These are phyloP conservation scores for Globisporangium orthogonon DNA, from an alignment of 352 stramenopile species.

Conservation along the genomic window DNA sequence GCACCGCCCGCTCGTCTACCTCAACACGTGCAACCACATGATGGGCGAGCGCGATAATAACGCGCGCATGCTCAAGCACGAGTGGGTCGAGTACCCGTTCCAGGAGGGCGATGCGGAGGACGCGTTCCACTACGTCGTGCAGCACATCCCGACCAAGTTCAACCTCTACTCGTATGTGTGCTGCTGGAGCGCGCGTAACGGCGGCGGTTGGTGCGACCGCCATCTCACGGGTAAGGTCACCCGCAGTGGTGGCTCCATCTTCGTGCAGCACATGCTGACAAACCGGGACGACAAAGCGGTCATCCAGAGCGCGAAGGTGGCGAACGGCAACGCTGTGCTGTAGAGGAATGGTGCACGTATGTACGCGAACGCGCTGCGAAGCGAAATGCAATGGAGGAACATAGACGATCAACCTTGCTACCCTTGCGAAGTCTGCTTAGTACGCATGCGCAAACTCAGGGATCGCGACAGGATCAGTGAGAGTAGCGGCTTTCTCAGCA, in stretches of 20 bases:
- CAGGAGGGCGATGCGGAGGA: slow-evolving; percentile 56
- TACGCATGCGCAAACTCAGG: slow-evolving; percentile 7
- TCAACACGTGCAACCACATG: slow-evolving; percentile 90
- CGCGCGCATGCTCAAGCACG: slow-evolving; percentile 55
- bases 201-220: slow-evolving; percentile 67
- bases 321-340: background rate
- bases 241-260: slow-evolving; percentile 57
- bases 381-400: no score
- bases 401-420: background rate
- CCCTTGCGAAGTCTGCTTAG: background rate
- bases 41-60: slow-evolving; percentile 85
- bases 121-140: slow-evolving; percentile 73
- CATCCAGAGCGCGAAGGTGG: slow-evolving; percentile 1
- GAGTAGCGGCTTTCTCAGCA: no score
- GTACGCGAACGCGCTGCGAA: no score
- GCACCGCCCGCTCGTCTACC: slow-evolving; percentile 64
- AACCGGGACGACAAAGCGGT: background rate
- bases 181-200: slow-evolving; percentile 71
- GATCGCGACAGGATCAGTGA: no score
- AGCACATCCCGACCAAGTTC: slow-evolving; percentile 80
- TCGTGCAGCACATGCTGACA: slow-evolving; percentile 23
- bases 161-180: slow-evolving; percentile 85
- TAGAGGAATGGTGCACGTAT: no score
- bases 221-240: slow-evolving; percentile 48
- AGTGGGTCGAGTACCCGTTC: slow-evolving; percentile 82